Conservation (phyloP, 2,329 filamentous ascomycete genomes). For the Neoscytalidium dimidiatum region DNA sequence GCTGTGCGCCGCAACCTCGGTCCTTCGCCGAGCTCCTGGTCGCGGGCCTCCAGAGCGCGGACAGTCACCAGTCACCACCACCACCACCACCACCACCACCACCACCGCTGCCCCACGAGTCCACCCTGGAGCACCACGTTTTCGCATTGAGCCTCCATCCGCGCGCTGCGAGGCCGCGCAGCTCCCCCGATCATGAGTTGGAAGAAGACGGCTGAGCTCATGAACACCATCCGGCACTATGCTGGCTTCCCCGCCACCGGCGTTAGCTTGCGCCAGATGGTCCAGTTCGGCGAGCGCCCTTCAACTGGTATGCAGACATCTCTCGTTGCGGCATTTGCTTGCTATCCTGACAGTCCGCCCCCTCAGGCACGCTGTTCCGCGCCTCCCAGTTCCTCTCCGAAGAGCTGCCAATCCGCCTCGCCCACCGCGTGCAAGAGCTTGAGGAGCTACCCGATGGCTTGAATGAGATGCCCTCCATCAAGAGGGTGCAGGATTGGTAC, state of each 20-base stretch:
- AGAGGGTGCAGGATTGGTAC: slow-evolving; percentile 96
- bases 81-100: neutral
- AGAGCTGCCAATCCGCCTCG: slow-evolving; percentile 93
- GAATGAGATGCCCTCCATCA: slow-evolving; percentile 96
- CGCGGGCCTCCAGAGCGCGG: neutral
- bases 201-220: slow-evolving; percentile 86
- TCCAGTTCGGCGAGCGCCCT: slow-evolving; percentile 94
- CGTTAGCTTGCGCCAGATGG: slow-evolving; percentile 91
- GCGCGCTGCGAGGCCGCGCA: slow-evolving; percentile 30
- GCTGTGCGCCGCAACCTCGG: slow-evolving; percentile 15
- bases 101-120: neutral
- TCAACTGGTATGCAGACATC: slow-evolving; percentile 55
- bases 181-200: slow-evolving; percentile 72
- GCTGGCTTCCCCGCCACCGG: slow-evolving; percentile 95
- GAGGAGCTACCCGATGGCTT: slow-evolving; percentile 90
- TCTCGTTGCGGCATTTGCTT: too few relatives aligned
- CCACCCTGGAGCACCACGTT: neutral
- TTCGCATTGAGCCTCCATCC: slow-evolving; percentile 12
- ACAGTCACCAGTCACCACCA: neutral
- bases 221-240: slow-evolving; percentile 97
- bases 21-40: slow-evolving; percentile 9
- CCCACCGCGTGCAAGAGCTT: slow-evolving; percentile 94
- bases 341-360: neutral
- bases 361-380: slow-evolving; percentile 81
- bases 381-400: slow-evolving; percentile 98